Base-by-base conservation (phyloP, 257 asterid genomes). In the Solanum chiquidenum region DNA sequence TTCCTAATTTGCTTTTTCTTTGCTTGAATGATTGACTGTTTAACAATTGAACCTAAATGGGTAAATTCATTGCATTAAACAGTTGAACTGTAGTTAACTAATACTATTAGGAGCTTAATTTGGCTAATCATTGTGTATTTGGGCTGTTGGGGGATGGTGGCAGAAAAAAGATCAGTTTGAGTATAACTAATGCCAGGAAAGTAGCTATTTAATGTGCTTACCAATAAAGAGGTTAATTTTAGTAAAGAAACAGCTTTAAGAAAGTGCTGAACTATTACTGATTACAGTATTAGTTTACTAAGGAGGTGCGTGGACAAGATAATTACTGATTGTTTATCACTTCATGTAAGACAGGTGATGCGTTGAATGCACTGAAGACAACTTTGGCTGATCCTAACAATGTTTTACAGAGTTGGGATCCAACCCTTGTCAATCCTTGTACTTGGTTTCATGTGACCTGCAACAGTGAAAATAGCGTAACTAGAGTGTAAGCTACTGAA, bases 391-490 rank as follows among this genome's bases (percentile, higher is more conserved):
- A 97, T 94, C 98, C 99, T 75, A 94, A 93, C 92, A 93, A 89
- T 86, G 99, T 97, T 87, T 95, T 97, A 33, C 98, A 95, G 94
- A 97, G 98, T 90, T 97, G 99, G 99, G 99, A 97, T 88, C 90
- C 98, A 27, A 95, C 99, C 42, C 99, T 96, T 64, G 99, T 96
- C 86, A 97, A 97, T 90, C 99, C 99, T 14, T 97, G 99, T 87
- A 95, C 99, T 75, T 97, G 99, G 99, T 95, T 95, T 91, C 99
- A 97, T 38, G 98, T 97, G 33, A 95, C 98, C 1, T 97, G 99
- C 95, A 96, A 92, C 90, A 90, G 90, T 35, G 98, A 94, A 12
- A 95, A 97, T 88, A 90, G 90, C 49, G 99, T 97, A 84, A 97
- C 98, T 8, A 92, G 99, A 93, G 98, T 97, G 99, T 97, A 91